Evolutionary conservation across 2,329 filamentous ascomycete species (phyloP), one percentile per base, ranked within the genome.

Genomic region (Trichoderma sp.): DNA sequence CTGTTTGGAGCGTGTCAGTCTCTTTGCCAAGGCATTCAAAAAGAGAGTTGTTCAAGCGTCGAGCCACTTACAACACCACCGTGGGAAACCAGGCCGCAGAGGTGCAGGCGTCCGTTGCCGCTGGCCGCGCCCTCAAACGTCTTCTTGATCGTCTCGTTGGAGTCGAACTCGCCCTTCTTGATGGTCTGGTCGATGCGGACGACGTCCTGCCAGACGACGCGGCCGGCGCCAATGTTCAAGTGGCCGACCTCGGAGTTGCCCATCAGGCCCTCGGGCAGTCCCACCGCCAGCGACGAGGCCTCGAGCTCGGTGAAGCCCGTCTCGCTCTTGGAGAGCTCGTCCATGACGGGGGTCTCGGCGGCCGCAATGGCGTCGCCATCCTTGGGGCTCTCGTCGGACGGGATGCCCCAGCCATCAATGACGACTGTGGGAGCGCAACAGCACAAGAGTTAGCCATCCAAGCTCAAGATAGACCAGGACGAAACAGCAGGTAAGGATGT

Each of bases 191-290:
- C 95, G 80, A 99, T 99, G 74, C 95, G 91, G 70, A 99, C 95
- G 69, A 96, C 92, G 78, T 95, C 94, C 79, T 99, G 95, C 95
- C 95, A 99, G 73, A 99, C 95, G 67, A 99, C 95, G 74, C 95
- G 87, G 66, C 95, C 95, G 66, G 95, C 95, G 73, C 95, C 95
- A 77, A 99, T 98, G 85, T 99, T 99, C 82, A 99, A 81, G 80
- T 99, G 95, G 68, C 95, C 95, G 78, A 99, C 95, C 80, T 99
- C 95, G 72, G 92, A 96, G 84, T 99, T 99, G 70, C 95, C 95
- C 95, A 99, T 99, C 71, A 99, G 84, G 66, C 95, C 95, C 77
- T 99, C 93, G 21, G 95, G 95, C 61, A 99, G 87, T 70, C 95
- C 95, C 70, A 99, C 95, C 52, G 95, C 95, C 67, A 97, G 86